phyloP scores from a whole-genome alignment of 257 asterid species.

The Solanum piurae region DNA sequence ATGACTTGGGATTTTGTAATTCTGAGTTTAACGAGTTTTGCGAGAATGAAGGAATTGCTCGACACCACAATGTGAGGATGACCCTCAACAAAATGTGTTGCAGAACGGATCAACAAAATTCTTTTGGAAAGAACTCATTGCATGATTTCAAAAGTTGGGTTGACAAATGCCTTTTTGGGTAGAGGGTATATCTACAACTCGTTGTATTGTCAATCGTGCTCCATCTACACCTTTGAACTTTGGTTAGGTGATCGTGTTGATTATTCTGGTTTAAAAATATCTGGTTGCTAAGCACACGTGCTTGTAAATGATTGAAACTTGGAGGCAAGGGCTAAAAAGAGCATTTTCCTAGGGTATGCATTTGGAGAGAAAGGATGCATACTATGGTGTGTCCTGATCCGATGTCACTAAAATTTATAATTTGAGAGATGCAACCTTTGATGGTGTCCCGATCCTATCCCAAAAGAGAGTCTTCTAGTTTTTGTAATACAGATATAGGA shows the following conservation, averaged over 20 bases:
- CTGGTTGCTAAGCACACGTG: background rate
- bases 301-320: background rate
- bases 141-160: background rate
- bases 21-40: background rate
- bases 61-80: background rate
- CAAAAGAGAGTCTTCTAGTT: background rate
- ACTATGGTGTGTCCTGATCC: background rate
- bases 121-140: background rate
- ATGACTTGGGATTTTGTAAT: background rate
- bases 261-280: background rate
- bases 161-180: background rate
- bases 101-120: background rate
- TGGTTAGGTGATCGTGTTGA: background rate
- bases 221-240: background rate
- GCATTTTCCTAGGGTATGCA: background rate
- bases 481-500: background rate
- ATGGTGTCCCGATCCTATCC: background rate
- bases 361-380: background rate
- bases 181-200: background rate
- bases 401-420: background rate
- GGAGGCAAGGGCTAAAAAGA: background rate
- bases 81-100: background rate
- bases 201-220: background rate
- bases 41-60: background rate
- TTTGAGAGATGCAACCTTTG: background rate